A percentile compares a stretch with the other conserved stretches of the same genome.
Evolutionary conservation across 2,329 filamentous ascomycete genomes (phyloP).

Genomic region (Fusarium chaquense): DNA sequence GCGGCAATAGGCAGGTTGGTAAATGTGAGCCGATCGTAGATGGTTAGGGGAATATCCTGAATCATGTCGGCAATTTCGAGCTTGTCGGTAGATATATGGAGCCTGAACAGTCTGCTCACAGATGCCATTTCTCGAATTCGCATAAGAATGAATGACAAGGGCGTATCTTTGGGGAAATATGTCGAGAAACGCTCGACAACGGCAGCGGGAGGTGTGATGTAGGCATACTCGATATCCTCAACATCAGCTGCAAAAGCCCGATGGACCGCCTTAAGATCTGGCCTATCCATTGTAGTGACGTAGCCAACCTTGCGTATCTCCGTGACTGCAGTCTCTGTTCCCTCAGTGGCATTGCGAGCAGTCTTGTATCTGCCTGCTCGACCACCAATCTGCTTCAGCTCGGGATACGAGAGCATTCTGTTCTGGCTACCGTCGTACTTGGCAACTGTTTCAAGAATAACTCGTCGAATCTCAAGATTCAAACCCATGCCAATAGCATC

Average conservation of each 20-base stretch:
- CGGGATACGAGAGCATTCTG: constrained; percentile 73
- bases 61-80: constrained; percentile 79
- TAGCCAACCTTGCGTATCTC: constrained; percentile 69
- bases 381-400: constrained; percentile 95
- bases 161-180: constrained; percentile 84
- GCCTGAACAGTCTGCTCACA: constrained; percentile 74
- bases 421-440: constrained; percentile 76
- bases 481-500: constrained; percentile 98
- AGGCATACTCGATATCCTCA: constrained; percentile 75
- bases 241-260: constrained; percentile 73
- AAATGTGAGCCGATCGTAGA: constrained; percentile 81
- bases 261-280: constrained; percentile 74
- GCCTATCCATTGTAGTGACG: constrained; percentile 81
- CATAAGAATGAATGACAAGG: constrained; percentile 84
- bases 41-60: constrained; percentile 75
- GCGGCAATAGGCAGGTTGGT: constrained; percentile 75
- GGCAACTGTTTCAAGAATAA: constrained; percentile 83
- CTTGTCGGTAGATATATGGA: constrained; percentile 69
- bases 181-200: constrained; percentile 81
- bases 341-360: constrained; percentile 55
- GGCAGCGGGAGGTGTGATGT: constrained; percentile 77
- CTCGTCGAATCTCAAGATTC: constrained; percentile 90
- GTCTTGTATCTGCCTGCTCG: constrained; percentile 88
- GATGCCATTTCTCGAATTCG: constrained; percentile 77
- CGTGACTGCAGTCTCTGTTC: constrained; percentile 10